Evolutionary conservation across 345 rosid species (phyloP).

Genomic region (Populus alba): DNA sequence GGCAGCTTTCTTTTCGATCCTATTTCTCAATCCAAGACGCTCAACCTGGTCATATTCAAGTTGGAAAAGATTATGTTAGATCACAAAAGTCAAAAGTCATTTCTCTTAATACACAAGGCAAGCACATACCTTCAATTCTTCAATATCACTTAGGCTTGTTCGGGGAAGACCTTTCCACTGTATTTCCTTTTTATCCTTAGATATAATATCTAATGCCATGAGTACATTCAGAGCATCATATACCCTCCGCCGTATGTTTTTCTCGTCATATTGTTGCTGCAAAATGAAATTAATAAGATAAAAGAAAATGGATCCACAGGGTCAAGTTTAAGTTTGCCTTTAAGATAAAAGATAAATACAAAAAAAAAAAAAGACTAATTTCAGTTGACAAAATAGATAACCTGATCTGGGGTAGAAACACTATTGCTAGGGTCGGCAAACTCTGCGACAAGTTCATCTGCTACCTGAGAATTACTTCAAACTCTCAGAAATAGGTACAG

Average conservation of each 20-base stretch:
- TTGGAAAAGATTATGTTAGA: conserved; percentile 19
- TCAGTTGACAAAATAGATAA: conserved; percentile 23
- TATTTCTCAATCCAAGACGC: conserved; percentile 64
- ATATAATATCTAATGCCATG: conserved; percentile 98
- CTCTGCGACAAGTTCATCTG: conserved; percentile 99
- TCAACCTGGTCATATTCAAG: conserved; percentile 46
- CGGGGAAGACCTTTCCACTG: conserved; percentile 99
- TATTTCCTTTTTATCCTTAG: conserved; percentile 95
- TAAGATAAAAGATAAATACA: conserved; percentile 7
- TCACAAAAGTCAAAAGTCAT: conserved; percentile 11
- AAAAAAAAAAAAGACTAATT: neutral
- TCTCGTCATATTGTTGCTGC: conserved; percentile 98
- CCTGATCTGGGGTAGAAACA: conserved; percentile 89
- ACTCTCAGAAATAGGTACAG: conserved; percentile 30
- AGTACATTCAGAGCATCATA: conserved; percentile 98
- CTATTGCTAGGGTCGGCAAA: conserved; percentile 78
- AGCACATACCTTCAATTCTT: conserved; percentile 78
- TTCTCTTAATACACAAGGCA: conserved; percentile 7
- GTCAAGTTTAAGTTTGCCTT: conserved; percentile 4
- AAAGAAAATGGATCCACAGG: neutral
- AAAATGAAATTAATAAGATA: conserved; percentile 6
- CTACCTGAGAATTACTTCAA: conserved; percentile 66
- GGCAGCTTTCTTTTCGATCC: conserved; percentile 85
- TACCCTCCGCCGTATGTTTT: conserved; percentile 94
- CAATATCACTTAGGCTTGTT: conserved; percentile 83